phyloP scores from a whole-genome alignment of 2,329 filamentous ascomycete species.

The Gnomoniopsis smithogilvyi region DNA sequence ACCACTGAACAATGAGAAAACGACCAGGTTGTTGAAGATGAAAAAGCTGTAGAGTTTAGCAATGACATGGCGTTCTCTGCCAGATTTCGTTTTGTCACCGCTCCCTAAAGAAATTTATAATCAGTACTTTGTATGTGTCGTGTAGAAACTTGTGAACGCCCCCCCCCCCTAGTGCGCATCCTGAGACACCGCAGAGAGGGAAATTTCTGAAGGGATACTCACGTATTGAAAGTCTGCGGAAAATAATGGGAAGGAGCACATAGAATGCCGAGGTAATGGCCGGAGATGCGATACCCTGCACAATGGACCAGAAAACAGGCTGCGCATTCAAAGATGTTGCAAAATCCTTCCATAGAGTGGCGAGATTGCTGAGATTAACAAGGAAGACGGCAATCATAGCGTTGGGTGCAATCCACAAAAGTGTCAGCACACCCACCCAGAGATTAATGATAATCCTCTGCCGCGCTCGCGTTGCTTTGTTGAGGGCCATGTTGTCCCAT shows the following conservation, averaged over 20 bases:
- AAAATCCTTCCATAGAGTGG: constrained; percentile 76
- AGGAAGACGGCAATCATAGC: constrained; percentile 92
- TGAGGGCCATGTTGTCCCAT: constrained; percentile 87
- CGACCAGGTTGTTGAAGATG: constrained; percentile 91
- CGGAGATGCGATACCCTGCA: constrained; percentile 89
- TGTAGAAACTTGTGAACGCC: too few relatives aligned
- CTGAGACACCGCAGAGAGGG: too few relatives aligned
- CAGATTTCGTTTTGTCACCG: constrained; percentile 89
- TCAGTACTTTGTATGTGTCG: too few relatives aligned
- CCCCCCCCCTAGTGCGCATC: too few relatives aligned
- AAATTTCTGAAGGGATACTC: too few relatives aligned
- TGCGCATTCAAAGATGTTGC: constrained; percentile 59
- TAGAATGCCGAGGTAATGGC: constrained; percentile 86
- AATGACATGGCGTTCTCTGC: constrained; percentile 86
- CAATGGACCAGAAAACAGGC: constrained; percentile 72
- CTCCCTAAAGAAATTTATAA: constrained; percentile 39
- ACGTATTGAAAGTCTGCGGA: constrained; percentile 74
- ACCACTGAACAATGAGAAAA: constrained; percentile 89
- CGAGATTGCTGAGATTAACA: constrained; percentile 79
- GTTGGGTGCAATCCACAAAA: constrained; percentile 89
- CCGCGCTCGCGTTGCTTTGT: constrained; percentile 64
- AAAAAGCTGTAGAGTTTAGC: constrained; percentile 94
- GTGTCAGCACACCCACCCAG: constrained; percentile 77
- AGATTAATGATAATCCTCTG: constrained; percentile 76
- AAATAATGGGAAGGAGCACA: constrained; percentile 82